phyloP scores from a whole-genome alignment of 2,329 filamentous ascomycete species.

The Sarocladium brachiariae region DNA sequence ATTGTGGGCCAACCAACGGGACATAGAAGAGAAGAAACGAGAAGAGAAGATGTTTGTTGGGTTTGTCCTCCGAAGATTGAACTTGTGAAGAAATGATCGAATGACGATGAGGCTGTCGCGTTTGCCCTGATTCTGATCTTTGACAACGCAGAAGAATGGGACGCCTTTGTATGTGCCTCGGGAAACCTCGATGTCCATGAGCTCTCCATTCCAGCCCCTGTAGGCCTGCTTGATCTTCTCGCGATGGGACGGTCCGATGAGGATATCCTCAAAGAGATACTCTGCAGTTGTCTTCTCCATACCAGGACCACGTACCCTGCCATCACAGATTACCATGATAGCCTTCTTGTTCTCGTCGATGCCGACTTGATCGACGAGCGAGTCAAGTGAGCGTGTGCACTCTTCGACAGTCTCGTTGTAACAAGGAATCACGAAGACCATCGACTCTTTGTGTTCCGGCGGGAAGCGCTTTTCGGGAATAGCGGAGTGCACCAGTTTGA shows the following conservation, averaged over 20 bases:
- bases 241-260: constrained; percentile 19
- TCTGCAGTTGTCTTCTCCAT: constrained; percentile 21
- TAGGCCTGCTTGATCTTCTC: constrained; percentile 27
- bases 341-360: constrained; percentile 16
- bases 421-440: constrained; percentile 33
- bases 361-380: constrained; percentile 18
- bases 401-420: constrained; percentile 36
- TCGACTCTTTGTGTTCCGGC: constrained; percentile 21
- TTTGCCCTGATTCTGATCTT: constrained; percentile 36
- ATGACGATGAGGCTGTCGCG: constrained; percentile 34
- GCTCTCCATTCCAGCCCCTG: constrained; percentile 29
- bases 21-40: constrained; percentile 27
- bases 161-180: constrained; percentile 32
- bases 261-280: constrained; percentile 33
- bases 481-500: constrained; percentile 14
- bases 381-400: constrained; percentile 23
- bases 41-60: constrained; percentile 29
- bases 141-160: constrained; percentile 34
- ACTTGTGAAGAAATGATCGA: constrained; percentile 35
- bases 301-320: constrained; percentile 17
- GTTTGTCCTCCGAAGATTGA: constrained; percentile 29
- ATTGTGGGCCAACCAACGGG: constrained; percentile 22
- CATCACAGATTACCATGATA: constrained; percentile 20
- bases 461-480: constrained; percentile 15
- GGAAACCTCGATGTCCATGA: constrained; percentile 30